Evolutionary conservation across 2,329 filamentous ascomycete genomes (phyloP), one percentile per base, ranked within the genome.

Genomic region (Fusarium sp.): DNA sequence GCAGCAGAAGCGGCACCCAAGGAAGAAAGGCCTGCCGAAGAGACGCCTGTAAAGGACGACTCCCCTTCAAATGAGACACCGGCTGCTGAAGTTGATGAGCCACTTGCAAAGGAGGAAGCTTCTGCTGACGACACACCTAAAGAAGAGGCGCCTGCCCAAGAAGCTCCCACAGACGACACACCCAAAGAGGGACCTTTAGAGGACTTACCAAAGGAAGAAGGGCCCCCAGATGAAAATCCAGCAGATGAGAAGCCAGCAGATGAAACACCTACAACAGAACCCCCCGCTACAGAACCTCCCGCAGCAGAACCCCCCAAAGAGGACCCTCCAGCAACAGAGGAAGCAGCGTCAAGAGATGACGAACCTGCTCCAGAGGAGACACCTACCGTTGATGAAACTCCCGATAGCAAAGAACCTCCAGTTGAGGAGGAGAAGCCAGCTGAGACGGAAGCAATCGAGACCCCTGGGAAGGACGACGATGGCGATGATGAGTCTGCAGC

Each of bases 401-500:
- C 63, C n/a, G 22, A 22, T 8, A 24, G 22, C 31, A 53, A 60
- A 43, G 60, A 62, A 40, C 11, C 54, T 52, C 17, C 24, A 18
- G 18, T 24, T 6, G 33, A 36, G 18, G 63, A 52, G 15, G 58
- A 39, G 38, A 44, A 51, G 26, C 26, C 36, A 31, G 28, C 18
- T n/a, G 59, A 57, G n/a, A 31, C 42, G 14, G 53, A 63, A 43
- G 39, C 15, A 20, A n/a, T 33, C 11, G 53, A 54, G n/a, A 11
- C 18, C 13, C 13, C 55, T 10, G 51, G 20, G n/a, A 68, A 71
- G 38, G 54, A 50, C n/a, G 58, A 51, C 10, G 54, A 52, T 44
- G 67, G 46, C 33, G 58, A 46, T 54, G 63, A 72, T 14, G 68
- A 68, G 22, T 44, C 52, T 38, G 34, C 46, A 62, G 53, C 38